phyloP scores from a whole-genome alignment of 345 rosid species.

The Eucalyptus polyanthemos region DNA sequence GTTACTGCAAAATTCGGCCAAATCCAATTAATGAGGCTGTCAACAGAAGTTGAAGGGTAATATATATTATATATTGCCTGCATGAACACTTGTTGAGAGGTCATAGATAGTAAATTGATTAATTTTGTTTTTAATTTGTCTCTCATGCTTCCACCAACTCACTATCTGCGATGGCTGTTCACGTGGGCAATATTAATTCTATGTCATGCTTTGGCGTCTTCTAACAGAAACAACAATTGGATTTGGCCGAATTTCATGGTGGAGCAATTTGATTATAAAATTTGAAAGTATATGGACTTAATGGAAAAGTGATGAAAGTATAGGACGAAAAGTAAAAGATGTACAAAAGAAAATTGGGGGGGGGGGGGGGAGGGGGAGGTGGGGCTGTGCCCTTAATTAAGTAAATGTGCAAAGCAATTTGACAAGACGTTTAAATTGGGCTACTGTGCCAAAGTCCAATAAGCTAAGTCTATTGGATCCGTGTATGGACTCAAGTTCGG shows the following conservation, averaged over 20 bases:
- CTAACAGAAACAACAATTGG: neutral
- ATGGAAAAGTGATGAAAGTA: neutral
- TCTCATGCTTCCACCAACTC: neutral
- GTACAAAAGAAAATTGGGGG: neutral
- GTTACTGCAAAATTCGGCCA: no score
- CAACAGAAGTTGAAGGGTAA: neutral
- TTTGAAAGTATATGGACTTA: neutral
- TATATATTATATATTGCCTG: neutral
- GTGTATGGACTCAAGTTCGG: neutral
- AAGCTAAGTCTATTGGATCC: neutral
- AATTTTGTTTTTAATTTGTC: neutral
- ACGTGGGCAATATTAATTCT: neutral
- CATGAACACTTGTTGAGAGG: neutral
- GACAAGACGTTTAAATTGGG: neutral
- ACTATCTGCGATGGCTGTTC: neutral
- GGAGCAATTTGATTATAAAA: neutral
- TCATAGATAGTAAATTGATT: neutral
- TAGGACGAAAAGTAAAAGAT: neutral
- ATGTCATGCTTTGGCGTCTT: neutral
- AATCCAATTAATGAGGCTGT: no score
- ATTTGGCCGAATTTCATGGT: neutral
- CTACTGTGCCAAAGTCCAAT: neutral
- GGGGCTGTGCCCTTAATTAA: neutral
- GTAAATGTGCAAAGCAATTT: neutral
- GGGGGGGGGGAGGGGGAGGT: no score